Percentiles rank a stretch among this genome's conserved stretches.
phyloP scores from a whole-genome alignment of 768 basidiomycete genomes.

The Tulasnella sp. region DNA sequence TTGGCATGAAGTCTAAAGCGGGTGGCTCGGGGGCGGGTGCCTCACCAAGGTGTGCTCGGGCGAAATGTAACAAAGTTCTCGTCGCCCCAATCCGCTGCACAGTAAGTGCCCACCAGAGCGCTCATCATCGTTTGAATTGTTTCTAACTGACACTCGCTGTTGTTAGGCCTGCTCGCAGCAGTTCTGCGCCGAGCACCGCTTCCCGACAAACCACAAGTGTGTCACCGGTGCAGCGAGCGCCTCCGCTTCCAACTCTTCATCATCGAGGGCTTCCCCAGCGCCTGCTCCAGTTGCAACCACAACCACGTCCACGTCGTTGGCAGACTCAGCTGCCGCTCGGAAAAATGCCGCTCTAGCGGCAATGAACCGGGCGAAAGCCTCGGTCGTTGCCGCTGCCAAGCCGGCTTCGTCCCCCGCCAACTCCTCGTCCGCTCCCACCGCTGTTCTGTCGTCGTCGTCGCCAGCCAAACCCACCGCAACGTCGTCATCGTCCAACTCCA shows the following conservation, averaged over 20 bases:
- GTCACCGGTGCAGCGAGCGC: conserved; percentile 36
- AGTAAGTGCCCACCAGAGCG: conserved; percentile 51
- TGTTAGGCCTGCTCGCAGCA: conserved; percentile 67
- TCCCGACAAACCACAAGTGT: conserved; percentile 66
- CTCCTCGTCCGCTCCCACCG: conserved; percentile 6
- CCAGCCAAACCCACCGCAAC: neutral
- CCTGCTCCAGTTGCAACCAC: conserved; percentile 14
- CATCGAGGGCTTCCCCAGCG: conserved; percentile 19
- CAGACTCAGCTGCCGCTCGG: neutral
- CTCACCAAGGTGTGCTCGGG: conserved; percentile 52
- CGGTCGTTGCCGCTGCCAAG: conserved; percentile 18
- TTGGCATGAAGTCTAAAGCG: conserved; percentile 22
- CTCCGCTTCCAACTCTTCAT: conserved; percentile 32
- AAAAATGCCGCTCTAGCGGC: conserved; percentile 26
- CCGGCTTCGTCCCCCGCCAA: conserved; percentile 22
- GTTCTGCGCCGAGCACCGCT: conserved; percentile 80
- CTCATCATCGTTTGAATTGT: neutral
- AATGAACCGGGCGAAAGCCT: conserved; percentile 26
- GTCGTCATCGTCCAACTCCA: conserved; percentile 20
- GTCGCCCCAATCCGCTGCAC: conserved; percentile 74
- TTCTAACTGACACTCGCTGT: neutral
- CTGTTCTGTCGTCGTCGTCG: conserved; percentile 7
- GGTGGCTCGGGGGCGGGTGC: conserved; percentile 39
- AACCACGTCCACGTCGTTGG: conserved; percentile 26
- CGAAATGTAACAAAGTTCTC: conserved; percentile 70